Percentiles rank a stretch among this genome's conserved stretches.
Conservation (phyloP, 805 yeast genomes). For the Pichia occidentalis region DNA sequence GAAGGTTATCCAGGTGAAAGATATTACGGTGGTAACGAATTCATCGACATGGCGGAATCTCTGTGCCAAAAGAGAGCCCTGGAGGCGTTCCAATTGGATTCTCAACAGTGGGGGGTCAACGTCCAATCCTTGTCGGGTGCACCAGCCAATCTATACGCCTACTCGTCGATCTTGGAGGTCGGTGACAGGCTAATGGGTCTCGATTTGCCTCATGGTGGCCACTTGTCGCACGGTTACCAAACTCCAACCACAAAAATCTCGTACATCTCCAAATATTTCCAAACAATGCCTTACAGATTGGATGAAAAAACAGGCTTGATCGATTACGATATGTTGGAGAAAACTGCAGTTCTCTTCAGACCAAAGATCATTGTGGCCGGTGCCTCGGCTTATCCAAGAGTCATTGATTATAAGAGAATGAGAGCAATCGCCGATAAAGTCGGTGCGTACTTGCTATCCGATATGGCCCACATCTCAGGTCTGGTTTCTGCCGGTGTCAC, state of each 20-base stretch:
- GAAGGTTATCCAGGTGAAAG: constrained; percentile 98
- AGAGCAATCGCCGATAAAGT: constrained; percentile 85
- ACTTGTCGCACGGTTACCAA: constrained; percentile 95
- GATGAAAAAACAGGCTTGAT: constrained; percentile 81
- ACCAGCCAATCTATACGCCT: constrained; percentile 91
- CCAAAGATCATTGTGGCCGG: constrained; percentile 96
- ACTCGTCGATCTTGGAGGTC: constrained; percentile 80
- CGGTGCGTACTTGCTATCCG: constrained; percentile 87
- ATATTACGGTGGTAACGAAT: constrained; percentile 96
- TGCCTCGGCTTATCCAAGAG: constrained; percentile 90
- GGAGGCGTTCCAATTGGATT: constrained; percentile 67
- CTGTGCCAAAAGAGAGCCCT: constrained; percentile 90
- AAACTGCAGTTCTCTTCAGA: constrained; percentile 79
- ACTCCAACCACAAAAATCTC: constrained; percentile 85
- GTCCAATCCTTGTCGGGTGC: constrained; percentile 95
- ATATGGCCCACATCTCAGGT: constrained; percentile 98
- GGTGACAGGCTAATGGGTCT: constrained; percentile 96
- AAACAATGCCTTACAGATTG: constrained; percentile 95
- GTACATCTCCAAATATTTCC: constrained; percentile 87
- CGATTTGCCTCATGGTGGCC: constrained; percentile 98
- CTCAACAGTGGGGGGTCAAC: constrained; percentile 93
- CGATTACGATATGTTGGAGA: constrained; percentile 82
- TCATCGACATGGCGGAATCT: constrained; percentile 84
- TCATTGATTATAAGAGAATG: constrained; percentile 86
- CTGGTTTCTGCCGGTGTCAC: constrained; percentile 91